phyloP scores from a whole-genome alignment of 176 grass and related monocot species.

The Triticum aestivum region DNA sequence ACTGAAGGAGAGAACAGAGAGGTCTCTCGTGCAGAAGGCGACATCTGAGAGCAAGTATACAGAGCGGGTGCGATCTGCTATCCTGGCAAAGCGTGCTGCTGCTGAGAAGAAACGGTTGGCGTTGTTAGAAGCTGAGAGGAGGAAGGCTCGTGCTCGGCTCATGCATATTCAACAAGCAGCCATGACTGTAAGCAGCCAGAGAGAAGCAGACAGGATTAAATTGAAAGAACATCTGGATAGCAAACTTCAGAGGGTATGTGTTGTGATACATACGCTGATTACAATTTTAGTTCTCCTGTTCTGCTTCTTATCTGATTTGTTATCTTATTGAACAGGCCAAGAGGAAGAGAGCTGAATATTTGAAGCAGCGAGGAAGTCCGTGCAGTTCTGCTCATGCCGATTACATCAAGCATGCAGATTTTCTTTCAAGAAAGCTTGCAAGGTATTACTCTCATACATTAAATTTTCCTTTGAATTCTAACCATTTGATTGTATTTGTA shows the following conservation, averaged over 20 bases:
- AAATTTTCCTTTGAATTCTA: neutral
- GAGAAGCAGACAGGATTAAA: constrained; percentile 74
- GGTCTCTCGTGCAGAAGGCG: constrained; percentile 59
- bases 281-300: neutral
- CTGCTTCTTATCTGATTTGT: neutral
- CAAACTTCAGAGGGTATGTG: constrained; percentile 77
- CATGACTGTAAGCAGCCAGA: constrained; percentile 66
- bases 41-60: constrained; percentile 69
- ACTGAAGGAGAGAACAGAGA: constrained; percentile 74
- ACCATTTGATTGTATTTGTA: neutral
- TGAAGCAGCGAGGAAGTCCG: constrained; percentile 83
- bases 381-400: constrained; percentile 44
- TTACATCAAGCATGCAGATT: constrained; percentile 65
- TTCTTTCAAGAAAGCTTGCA: constrained; percentile 77
- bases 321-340: constrained; percentile 54
- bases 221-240: constrained; percentile 88
- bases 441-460: constrained; percentile 39
- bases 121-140: constrained; percentile 88
- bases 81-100: constrained; percentile 67
- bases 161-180: constrained; percentile 57
- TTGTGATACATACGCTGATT: constrained; percentile 14
- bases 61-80: constrained; percentile 75
- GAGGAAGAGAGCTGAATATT: constrained; percentile 79
- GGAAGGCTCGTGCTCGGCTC: constrained; percentile 65
- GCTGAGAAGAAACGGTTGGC: constrained; percentile 89